Base-by-base conservation (phyloP, 2,329 filamentous ascomycete genomes). In the Mycosphaerelloides madeirae region DNA sequence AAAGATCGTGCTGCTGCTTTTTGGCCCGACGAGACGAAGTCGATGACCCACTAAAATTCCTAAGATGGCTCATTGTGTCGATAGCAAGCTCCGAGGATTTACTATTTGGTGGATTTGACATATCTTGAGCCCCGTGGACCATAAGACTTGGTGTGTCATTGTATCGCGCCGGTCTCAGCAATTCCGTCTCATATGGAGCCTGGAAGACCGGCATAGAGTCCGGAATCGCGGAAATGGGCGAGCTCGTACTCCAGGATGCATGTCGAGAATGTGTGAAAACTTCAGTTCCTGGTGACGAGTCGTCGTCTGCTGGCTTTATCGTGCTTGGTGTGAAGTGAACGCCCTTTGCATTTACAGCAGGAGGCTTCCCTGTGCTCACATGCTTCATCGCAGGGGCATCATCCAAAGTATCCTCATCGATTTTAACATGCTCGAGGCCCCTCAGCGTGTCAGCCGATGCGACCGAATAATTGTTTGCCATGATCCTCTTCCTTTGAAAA, bases 1-100 rank as follows among this genome's bases (percentile, higher is more conserved):
- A 61, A 9, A 61, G 54, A 8, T 58, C 56, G 16, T 41, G 40
- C 16, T 38, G 37, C 13, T 46, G 33, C 5, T 38, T 43, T 6
- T 44, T 20, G 15, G 47, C 44, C 4, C 49, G 44, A n/a, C 36
- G 31, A 11, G 42, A 51, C 8, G 42, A 35, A 16, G 31, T 34
- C 31, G 3, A 35, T 25, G 15, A 11, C 14, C 32, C 37, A 37
- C 34, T 6, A 14, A n/a, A 18, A 6, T 12, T 25, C 22, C 22
- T 25, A 5, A 25, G 9, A 25, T 25, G 22, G 22, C 22, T 25
- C 9, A 25, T 25, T 9, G 22, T 25, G 9, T 25, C 22, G 5
- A 25, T 25, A 25, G 22, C 22, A 5, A 25, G 22, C 5, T 25
- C 22, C 22, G 22, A 25, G 9, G 22, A 9, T 25, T 9, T 25